Conservation (phyloP, 2,329 filamentous ascomycete genomes). For the Aspergillus tubingensis region DNA sequence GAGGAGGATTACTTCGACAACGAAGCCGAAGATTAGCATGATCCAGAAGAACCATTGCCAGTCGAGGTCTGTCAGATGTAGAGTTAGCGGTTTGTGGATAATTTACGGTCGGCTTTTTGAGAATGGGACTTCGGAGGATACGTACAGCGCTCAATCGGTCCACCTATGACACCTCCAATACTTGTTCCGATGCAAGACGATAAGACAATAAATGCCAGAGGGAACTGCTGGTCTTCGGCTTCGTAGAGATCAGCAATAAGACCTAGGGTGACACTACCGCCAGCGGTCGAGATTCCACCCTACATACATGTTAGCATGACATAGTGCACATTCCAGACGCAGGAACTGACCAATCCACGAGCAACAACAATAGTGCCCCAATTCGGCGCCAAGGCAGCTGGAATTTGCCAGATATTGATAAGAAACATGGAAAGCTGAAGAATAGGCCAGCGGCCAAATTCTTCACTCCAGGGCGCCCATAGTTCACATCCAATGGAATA, state of each 20-base stretch:
- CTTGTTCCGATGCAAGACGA: constrained; percentile 55
- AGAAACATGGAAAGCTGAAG: constrained; percentile 70
- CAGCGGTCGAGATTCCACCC: constrained; percentile 60
- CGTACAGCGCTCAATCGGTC: constrained; percentile 45
- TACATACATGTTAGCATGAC: constrained; percentile 8
- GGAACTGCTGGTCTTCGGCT: constrained; percentile 55
- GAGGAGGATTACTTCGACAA: constrained; percentile 54
- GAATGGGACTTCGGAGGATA: neutral
- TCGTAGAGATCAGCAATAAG: constrained; percentile 61
- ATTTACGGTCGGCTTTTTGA: too few species aligned
- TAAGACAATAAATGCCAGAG: constrained; percentile 58
- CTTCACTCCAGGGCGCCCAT: constrained; percentile 82
- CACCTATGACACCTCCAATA: constrained; percentile 53
- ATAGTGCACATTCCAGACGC: too few species aligned
- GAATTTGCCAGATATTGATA: constrained; percentile 73
- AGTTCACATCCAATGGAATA: constrained; percentile 83
- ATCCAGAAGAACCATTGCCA: constrained; percentile 65
- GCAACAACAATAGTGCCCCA: constrained; percentile 66
- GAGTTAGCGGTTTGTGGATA: too few species aligned
- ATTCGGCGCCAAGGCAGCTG: constrained; percentile 68
- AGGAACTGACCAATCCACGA: constrained; percentile 52
- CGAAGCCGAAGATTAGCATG: constrained; percentile 58
- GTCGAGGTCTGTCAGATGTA: constrained; percentile 21
- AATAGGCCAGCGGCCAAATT: constrained; percentile 72
- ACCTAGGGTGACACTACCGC: constrained; percentile 61